phyloP scores from a whole-genome alignment of 2,329 filamentous ascomycete genomes.

The Colletotrichum orchidophilum region DNA sequence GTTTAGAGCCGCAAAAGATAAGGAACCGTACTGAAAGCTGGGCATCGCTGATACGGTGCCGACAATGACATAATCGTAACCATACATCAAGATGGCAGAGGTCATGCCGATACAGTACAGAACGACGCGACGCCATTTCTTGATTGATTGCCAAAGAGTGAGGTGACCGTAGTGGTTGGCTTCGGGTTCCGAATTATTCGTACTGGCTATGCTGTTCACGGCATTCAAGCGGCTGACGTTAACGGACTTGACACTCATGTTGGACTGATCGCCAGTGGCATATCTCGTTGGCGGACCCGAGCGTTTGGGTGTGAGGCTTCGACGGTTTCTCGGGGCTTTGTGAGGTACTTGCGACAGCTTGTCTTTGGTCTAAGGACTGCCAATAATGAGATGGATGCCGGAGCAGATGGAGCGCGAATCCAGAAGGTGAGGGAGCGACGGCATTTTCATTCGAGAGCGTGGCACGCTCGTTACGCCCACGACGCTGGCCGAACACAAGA shows the following conservation, averaged over 20 bases:
- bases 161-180: slow-evolving; percentile 32
- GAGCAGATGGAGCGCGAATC: neutral
- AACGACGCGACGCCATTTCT: slow-evolving; percentile 38
- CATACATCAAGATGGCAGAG: slow-evolving; percentile 40
- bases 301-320: neutral
- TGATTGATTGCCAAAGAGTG: slow-evolving; percentile 38
- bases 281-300: slow-evolving; percentile 1
- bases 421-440: slow-evolving; percentile 1
- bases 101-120: slow-evolving; percentile 40
- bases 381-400: neutral
- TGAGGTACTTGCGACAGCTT: neutral
- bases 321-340: neutral
- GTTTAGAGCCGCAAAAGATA: neutral
- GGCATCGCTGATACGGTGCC: slow-evolving; percentile 45
- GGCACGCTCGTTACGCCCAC: neutral
- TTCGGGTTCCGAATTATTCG: slow-evolving; percentile 13
- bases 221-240: neutral
- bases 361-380: neutral
- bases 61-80: slow-evolving; percentile 42
- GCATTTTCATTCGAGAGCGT: slow-evolving; percentile 20
- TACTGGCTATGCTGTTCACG: slow-evolving; percentile 19
- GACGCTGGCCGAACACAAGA: neutral
- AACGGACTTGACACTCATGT: slow-evolving; percentile 19
- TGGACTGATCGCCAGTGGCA: slow-evolving; percentile 12
- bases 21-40: slow-evolving; percentile 38